Conservation (phyloP, 1,284 basidiomycete genomes). For the Malassezia japonica region DNA sequence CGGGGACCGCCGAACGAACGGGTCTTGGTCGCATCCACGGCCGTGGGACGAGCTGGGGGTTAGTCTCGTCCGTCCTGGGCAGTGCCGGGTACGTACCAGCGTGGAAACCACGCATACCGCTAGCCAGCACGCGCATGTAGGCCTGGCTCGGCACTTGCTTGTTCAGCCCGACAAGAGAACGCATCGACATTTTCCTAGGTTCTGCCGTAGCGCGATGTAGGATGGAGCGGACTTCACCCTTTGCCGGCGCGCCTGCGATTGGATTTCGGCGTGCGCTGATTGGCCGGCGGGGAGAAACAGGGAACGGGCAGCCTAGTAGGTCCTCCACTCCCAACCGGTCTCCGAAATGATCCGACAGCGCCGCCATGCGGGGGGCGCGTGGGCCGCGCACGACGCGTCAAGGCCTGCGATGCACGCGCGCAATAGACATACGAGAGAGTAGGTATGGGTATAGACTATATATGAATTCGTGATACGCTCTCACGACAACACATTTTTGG, state of each 20-base stretch:
- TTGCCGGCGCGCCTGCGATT: background rate
- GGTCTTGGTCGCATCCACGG: constrained; percentile 6
- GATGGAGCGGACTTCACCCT: background rate
- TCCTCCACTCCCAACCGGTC: background rate
- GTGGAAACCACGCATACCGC: constrained; percentile 13
- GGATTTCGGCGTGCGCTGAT: background rate
- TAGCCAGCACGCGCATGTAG: background rate
- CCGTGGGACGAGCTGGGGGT: constrained; percentile 8
- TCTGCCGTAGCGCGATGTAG: background rate
- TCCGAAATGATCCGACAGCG: background rate
- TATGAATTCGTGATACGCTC: too few species aligned
- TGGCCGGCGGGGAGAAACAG: background rate
- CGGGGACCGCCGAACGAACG: constrained; percentile 12
- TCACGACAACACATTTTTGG: too few species aligned
- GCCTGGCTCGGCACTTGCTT: constrained; percentile 1
- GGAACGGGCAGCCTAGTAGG: background rate
- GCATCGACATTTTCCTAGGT: constrained; percentile 13
- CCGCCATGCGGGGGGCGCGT: too few species aligned
- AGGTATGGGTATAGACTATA: too few species aligned
- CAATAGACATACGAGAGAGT: too few species aligned
- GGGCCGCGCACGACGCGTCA: too few species aligned
- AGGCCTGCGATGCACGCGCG: too few species aligned
- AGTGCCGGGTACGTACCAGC: constrained; percentile 5
- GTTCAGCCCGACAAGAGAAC: constrained; percentile 12
- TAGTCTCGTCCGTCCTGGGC: background rate